Evolutionary conservation across 139 green algal species (phyloP), one percentile per base, ranked within the genome.

Genomic region (Yamagishiella unicocca): DNA sequence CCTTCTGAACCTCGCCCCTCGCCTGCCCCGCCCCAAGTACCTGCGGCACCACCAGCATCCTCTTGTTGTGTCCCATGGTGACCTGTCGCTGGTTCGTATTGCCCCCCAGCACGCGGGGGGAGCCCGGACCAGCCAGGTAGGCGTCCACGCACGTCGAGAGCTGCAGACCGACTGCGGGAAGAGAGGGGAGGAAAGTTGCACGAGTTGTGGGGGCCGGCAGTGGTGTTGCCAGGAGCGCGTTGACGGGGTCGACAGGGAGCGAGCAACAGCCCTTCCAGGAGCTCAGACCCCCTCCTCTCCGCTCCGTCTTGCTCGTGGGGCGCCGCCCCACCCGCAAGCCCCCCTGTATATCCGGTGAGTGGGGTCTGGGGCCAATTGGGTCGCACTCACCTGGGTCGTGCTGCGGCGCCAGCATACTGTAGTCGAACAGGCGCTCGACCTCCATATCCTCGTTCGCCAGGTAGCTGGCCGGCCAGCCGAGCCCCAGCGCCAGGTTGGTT

Each of bases 371-470:
- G n/a, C n/a, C 50, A 12, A 58, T 40, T 71, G 62, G 3, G 62
- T 10, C 29, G 22, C 21, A 43, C 82, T 7, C 79, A 86, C 80
- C 61, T 22, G 80, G 80, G 25, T 66, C 24, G 64, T 77, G 62
- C 31, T 31, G 61, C 12, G 86, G 93, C 3, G 94, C 93, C 38
- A 96, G 87, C 2, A 93, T 53, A 1, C 76, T 84, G 35, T 78
- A 96, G 85, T 96, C 94, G 87, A 96, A 96, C 42, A 96, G 92
- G 2, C 94, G 87, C 90, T 96, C 94, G 25, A 92, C 83, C 64
- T 96, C 94, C 66, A 95, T 40, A 10, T 96, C 94, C 46, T 93
- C 90, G 0, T 14, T 76, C 66, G 42, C 76, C 19, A 38, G 50
- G 73, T 89, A 58, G 84, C 68, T 6, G 21, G 87, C 54, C 29